Base-by-base conservation (phyloP, 2,329 filamentous ascomycete genomes). In the Sclerotinia spermophila region DNA sequence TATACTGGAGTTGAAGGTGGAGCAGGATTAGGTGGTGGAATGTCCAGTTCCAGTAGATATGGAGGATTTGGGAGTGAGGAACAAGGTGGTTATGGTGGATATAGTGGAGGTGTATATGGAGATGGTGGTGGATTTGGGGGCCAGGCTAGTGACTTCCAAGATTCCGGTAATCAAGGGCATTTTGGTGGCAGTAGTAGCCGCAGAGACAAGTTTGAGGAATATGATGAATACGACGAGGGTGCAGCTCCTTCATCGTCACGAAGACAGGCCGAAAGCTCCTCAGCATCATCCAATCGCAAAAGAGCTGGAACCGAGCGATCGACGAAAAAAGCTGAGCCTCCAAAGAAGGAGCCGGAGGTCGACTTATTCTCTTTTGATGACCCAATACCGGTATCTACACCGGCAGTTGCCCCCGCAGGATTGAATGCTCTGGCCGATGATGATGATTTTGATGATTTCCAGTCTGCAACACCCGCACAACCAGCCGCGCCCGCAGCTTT, bases 401-500 rank as follows among this genome's bases (percentile, higher is more conserved):
- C 80, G 17, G 73, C 77, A 3, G 78, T 84, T 7, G 83, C 82
- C 0, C 83, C 81, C 74, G 81, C 74, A 82, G 60, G 81, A 35
- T 79, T 82, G 38, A 80, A 81, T 33, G 81, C 82, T 73, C 79
- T 82, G 58, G 56, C 65, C 17, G 65, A 68, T 58, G 95, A 97
- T 74, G 94, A 97, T 75, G 96, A 97, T 74, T 98, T 98, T 78
- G 96, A 98, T 79, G 96, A 99, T 79, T 98, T 98, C 85, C 93
- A 97, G 81, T 97, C 94, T 30, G 95, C 95, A 21, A 84, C 91
- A 3, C 87, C 90, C 5, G 82, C 85, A 44, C 75, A 82, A 21
- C 76, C 79, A 40, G 81, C 83, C 10, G 81, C 83, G 17, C 83
- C 82, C 71, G 82, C 81, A 56, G 81, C 83, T 15, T 76, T 81